These are phyloP conservation scores for Candida sanyiensis DNA, from an alignment of 805 yeast genomes.

Conservation along the genomic window DNA sequence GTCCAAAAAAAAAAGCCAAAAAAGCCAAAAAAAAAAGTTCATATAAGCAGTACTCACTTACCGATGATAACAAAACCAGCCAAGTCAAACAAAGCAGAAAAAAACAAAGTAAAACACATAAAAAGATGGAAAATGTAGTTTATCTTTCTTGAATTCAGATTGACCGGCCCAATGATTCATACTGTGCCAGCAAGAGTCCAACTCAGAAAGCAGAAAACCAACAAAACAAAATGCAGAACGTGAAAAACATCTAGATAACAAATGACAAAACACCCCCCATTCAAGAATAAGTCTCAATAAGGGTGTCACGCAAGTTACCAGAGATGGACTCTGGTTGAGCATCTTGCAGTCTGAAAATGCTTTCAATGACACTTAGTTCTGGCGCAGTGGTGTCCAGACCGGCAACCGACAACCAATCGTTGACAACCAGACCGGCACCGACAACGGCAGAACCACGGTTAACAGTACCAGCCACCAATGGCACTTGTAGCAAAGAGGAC, in stretches of 20 bases:
- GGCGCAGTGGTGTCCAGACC: slow-evolving; percentile 99
- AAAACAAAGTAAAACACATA: slow-evolving; percentile 1
- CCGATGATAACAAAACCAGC: slow-evolving; percentile 7
- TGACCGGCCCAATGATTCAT: background rate
- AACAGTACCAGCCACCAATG: slow-evolving; percentile 96
- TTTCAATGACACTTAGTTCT: slow-evolving; percentile 92
- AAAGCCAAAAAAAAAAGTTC: slow-evolving; percentile 3
- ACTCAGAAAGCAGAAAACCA: background rate
- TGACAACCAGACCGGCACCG: slow-evolving; percentile 98
- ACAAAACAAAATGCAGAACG: slow-evolving; percentile 7
- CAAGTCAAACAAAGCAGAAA: slow-evolving; percentile 4
- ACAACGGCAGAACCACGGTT: slow-evolving; percentile 97
- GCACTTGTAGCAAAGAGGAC: slow-evolving; percentile 91
- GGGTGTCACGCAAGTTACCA: slow-evolving; percentile 82
- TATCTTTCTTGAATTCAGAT: background rate
- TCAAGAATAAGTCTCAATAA: slow-evolving; percentile 83
- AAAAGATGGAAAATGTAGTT: background rate
- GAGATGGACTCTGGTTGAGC: slow-evolving; percentile 84
- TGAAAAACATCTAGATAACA: background rate
- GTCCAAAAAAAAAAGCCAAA: slow-evolving; percentile 4
- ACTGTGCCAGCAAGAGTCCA: slow-evolving; percentile 1
- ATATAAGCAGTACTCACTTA: background rate
- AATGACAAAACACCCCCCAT: background rate
- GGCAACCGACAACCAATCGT: slow-evolving; percentile 95
- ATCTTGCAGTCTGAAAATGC: slow-evolving; percentile 90